A percentile compares a stretch with the other conserved stretches of the same genome.
Evolutionary conservation across 306 rosid genomes (phyloP).

Genomic region (Acacia crassicarpa): DNA sequence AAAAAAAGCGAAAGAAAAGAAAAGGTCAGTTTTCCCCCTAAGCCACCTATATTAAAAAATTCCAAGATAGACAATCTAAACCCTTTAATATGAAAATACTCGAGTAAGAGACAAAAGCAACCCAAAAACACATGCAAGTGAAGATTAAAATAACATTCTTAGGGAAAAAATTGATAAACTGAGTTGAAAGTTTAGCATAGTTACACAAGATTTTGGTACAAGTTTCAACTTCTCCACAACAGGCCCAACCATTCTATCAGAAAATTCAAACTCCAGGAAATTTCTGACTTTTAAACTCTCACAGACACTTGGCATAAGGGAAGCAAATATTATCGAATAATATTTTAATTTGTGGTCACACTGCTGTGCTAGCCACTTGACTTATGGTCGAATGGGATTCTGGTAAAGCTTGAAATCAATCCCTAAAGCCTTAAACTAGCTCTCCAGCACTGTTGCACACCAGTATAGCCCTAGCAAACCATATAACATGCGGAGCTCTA

Average conservation of each 20-base stretch:
- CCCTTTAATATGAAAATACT: background rate
- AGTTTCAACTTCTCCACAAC: background rate
- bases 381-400: background rate
- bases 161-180: background rate
- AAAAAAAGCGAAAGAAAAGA: no score
- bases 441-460: constrained; percentile 8
- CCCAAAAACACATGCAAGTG: background rate
- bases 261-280: background rate
- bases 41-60: background rate
- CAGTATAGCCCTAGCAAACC: constrained; percentile 14
- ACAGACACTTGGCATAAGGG: background rate
- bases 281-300: background rate
- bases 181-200: background rate
- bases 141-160: background rate
- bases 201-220: background rate
- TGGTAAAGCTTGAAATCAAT: constrained; percentile 16
- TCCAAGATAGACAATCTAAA: background rate
- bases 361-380: background rate
- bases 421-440: constrained; percentile 15
- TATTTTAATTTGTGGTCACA: constrained; percentile 27
- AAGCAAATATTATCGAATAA: background rate
- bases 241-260: background rate
- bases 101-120: background rate
- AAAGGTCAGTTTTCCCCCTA: background rate
- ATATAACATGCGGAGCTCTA: background rate